A percentile compares a stretch with the other conserved stretches of the same genome.
phyloP scores from a whole-genome alignment of 768 basidiomycete species.

The Mycena galopus region DNA sequence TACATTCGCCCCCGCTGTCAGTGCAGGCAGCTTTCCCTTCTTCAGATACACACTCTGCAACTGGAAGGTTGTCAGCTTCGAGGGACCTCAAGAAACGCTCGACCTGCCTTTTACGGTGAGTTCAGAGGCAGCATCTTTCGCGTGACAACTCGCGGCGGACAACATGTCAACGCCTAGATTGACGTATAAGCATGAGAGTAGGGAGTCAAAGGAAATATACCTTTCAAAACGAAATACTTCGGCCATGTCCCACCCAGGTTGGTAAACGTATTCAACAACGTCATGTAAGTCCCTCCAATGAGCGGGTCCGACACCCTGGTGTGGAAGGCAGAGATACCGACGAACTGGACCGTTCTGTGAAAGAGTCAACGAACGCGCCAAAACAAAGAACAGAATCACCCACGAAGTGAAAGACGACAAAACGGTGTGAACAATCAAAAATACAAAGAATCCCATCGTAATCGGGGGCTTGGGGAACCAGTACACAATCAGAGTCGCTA shows the following conservation, averaged over 20 bases:
- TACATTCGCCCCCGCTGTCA: constrained; percentile 82
- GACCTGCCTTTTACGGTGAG: constrained; percentile 67
- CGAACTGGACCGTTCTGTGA: constrained; percentile 95
- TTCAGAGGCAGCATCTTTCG: constrained; percentile 68
- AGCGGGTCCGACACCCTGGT: constrained; percentile 95
- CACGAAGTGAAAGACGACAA: constrained; percentile 88
- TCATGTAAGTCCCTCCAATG: constrained; percentile 99
- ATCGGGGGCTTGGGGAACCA: constrained; percentile 88
- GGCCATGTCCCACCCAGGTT: constrained; percentile 99
- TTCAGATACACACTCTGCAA: constrained; percentile 92
- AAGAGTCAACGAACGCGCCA: background rate
- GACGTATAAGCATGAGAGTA: too few species aligned
- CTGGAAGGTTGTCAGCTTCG: constrained; percentile 53
- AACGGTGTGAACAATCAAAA: constrained; percentile 87
- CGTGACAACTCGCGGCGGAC: constrained; percentile 85
- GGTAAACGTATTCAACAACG: constrained; percentile 95
- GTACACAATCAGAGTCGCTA: constrained; percentile 83
- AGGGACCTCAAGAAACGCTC: background rate
- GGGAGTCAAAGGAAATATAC: too few species aligned
- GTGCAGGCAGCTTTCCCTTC: constrained; percentile 86
- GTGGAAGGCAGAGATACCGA: constrained; percentile 99
- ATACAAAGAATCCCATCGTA: constrained; percentile 80
- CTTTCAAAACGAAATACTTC: constrained; percentile 95
- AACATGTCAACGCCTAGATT: constrained; percentile 95
- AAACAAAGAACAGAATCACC: constrained; percentile 44